Evolutionary conservation across 2,329 filamentous ascomycete species (phyloP), one percentile per base, ranked within the genome.

Genomic region (Aspergillus sp.): DNA sequence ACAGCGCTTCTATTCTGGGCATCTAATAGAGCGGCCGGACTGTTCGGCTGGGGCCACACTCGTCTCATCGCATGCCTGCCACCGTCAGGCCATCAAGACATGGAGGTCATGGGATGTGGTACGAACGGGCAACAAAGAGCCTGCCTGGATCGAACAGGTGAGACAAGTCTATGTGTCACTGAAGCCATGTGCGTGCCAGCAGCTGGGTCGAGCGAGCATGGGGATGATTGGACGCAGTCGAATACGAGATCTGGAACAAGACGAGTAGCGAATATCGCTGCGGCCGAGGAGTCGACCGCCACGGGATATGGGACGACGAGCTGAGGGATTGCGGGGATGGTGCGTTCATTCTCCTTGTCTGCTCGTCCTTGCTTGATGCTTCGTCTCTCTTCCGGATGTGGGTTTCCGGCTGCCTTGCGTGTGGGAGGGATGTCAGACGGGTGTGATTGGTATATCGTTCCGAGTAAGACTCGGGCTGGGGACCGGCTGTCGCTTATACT

Each of bases 181-280:
- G n/a, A 19, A 10, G 40, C 19, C 40, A 42, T 42, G 40, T 42
- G 40, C 34, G 19, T 20, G 40, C 17, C 11, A 21, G 16, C 7
- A 13, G n/a, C 40, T 6, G 6, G 11, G 16, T 42, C 40, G 14
- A 42, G n/a, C 21, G 10, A 13, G 10, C 17, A 9, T 23, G 16
- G 16, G 16, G 36, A 31, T 32, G 44, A 20, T 36, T 48, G 46
- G 55, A 47, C 19, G 48, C 42, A 42, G 34, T 48, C 31, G 55
- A 63, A 66, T 65, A 66, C 64, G 64, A 66, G 63, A 41, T 59
- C 57, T 59, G 55, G 53, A 60, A 63, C 57, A 58, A 16, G 41
- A 17, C 38, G 41, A 51, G 41, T 41, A 58, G 49, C 58, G 45
- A 54, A 32, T 45, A 57, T 29, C 43, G 31, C 38, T 43, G 16